Percentiles rank a stretch among this genome's conserved stretches.
Evolutionary conservation across 2,329 filamentous ascomycete genomes (phyloP).

Genomic region (Stagonosporopsis tanaceti): DNA sequence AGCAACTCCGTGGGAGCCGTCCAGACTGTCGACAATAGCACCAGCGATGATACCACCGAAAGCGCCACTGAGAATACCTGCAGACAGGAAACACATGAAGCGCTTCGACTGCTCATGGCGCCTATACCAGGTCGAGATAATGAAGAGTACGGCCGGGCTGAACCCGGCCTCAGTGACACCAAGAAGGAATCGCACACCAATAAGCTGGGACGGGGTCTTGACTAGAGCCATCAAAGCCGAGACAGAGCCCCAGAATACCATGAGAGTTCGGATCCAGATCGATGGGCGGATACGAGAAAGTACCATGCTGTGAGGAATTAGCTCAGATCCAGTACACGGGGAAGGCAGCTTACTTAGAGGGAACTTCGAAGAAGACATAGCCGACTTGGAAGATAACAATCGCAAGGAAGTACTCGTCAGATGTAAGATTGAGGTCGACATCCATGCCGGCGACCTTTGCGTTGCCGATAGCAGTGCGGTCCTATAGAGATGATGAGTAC

Average conservation of each 20-base stretch:
- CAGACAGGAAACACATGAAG: slow-evolving; percentile 36
- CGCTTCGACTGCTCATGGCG: slow-evolving; percentile 37
- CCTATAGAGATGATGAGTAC: slow-evolving; percentile 12
- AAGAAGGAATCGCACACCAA: slow-evolving; percentile 34
- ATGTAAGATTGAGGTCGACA: slow-evolving; percentile 40
- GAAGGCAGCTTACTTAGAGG: slow-evolving; percentile 26
- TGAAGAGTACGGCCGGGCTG: slow-evolving; percentile 35
- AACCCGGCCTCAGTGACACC: slow-evolving; percentile 38
- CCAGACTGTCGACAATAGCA: slow-evolving; percentile 29
- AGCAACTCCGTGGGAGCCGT: slow-evolving; percentile 28
- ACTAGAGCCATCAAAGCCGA: slow-evolving; percentile 31
- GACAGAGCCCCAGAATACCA: slow-evolving; percentile 33
- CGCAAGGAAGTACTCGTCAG: slow-evolving; percentile 59
- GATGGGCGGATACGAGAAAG: slow-evolving; percentile 31
- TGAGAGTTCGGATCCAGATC: slow-evolving; percentile 30
- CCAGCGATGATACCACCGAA: slow-evolving; percentile 36
- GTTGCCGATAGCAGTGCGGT: slow-evolving; percentile 52
- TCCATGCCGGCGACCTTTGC: slow-evolving; percentile 45
- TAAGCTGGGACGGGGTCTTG: slow-evolving; percentile 30
- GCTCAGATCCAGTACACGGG: not conserved
- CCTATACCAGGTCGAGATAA: slow-evolving; percentile 38
- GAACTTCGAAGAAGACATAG: slow-evolving; percentile 35
- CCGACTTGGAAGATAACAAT: slow-evolving; percentile 36
- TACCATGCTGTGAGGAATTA: slow-evolving; percentile 27
- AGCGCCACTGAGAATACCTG: slow-evolving; percentile 31